Evolutionary conservation across 208 protist species (phyloP), one percentile per base, ranked within the genome.

Genomic region (Zelonia costaricensis): DNA sequence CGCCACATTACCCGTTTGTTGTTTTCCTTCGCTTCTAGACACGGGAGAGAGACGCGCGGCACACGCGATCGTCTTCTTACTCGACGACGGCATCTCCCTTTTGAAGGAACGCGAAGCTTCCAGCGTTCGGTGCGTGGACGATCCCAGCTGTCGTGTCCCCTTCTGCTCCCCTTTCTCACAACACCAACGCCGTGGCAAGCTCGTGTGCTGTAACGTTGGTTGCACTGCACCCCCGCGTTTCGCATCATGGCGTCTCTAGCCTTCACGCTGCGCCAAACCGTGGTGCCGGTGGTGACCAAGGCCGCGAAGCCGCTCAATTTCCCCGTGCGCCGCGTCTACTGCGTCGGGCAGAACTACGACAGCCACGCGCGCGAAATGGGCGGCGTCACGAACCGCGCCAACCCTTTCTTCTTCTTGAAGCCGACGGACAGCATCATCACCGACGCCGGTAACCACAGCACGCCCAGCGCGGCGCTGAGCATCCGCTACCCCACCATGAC

Each of bases 341-440:
- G 81, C 33, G 74, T 88, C 6, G 88, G 84, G 31, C 79, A 82
- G 39, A 94, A 94, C 73, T 94, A 86, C 68, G 74, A 67, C 8
- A 73, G 64, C 47, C 86, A 94, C 55, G 87, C 91, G 7, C 70
- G 80, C 42, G 91, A 93, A 63, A 90, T 92, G 75, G 86, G 84
- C 36, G 59, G 66, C 25, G 43, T 31, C 0, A 77, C 74, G 0
- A 79, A 69, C 47, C 67, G 76, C 23, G 49, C 59, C 23, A 78
- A 84, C 43, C 86, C 86, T 4, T 84, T 94, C 48, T 92, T 94
- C 61, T 96, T 96, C 69, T 72, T 48, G 48, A 93, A 96, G 53
- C 86, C 87, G 0, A 73, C 83, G 2, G 84, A 89, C 53, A 65
- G 70, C 22, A 35, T 92, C 28, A 64, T 86, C 7, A 75, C 67